Evolutionary conservation across 228 moss, liverwort and hornwort species (phyloP).

Genomic region (Sphagnum fallax): DNA sequence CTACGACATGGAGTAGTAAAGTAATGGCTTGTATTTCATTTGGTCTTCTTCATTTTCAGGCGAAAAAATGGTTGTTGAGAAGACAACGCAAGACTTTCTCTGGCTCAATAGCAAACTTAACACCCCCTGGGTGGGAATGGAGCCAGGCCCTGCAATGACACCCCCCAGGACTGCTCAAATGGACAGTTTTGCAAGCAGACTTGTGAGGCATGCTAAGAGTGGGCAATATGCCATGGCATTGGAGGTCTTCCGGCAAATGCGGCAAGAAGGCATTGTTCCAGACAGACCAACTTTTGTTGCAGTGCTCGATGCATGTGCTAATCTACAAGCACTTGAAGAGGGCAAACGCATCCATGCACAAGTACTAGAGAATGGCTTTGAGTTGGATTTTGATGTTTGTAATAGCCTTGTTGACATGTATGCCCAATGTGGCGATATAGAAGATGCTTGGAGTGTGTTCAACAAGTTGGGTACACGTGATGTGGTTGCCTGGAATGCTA

Average conservation of each 20-base stretch:
- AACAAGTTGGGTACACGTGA: constrained; percentile 14
- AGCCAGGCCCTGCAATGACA: no score
- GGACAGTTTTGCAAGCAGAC: no score
- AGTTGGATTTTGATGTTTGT: background rate
- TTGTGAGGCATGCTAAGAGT: no score
- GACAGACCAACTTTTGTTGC: constrained; percentile 1
- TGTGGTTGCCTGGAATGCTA: constrained; percentile 16
- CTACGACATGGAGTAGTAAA: no score
- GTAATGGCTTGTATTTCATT: no score
- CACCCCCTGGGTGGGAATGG: no score
- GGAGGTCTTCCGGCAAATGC: background rate
- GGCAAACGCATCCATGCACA: constrained; percentile 6
- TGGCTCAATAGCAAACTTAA: no score
- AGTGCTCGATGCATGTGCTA: background rate
- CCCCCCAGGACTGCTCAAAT: no score
- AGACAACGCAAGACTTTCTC: no score
- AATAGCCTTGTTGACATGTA: constrained; percentile 14
- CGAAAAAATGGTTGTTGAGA: no score
- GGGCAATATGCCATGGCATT: background rate
- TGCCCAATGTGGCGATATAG: constrained; percentile 20
- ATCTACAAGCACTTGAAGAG: background rate
- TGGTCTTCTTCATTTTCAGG: no score
- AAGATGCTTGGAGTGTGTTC: constrained; percentile 12
- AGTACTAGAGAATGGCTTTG: background rate
- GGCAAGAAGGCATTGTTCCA: background rate